These are phyloP conservation scores for Diplodia intermedia DNA, from an alignment of 2,329 filamentous ascomycete species.

Conservation along the genomic window DNA sequence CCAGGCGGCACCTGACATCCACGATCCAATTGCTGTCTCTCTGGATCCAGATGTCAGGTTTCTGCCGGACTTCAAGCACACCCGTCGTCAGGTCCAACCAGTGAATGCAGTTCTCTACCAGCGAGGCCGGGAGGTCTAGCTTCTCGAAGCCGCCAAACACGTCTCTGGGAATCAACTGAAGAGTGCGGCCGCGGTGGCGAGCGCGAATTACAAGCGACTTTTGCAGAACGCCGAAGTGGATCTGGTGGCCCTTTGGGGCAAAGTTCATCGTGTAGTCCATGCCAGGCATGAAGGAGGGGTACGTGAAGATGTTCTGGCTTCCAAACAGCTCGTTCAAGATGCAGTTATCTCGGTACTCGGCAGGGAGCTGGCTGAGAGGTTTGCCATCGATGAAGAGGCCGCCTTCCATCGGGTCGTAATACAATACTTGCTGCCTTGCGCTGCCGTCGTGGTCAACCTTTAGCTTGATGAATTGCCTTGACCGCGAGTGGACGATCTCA, in stretches of 20 bases:
- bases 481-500: conserved; percentile 35
- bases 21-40: conserved; percentile 53
- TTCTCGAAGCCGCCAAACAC: conserved; percentile 38
- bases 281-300: conserved; percentile 59
- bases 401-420: conserved; percentile 57
- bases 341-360: conserved; percentile 54
- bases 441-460: conserved; percentile 32
- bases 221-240: conserved; percentile 63
- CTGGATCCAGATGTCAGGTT: conserved; percentile 51
- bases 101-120: conserved; percentile 63
- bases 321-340: conserved; percentile 62
- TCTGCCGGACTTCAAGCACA: conserved; percentile 60
- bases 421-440: conserved; percentile 43
- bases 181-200: conserved; percentile 35
- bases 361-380: conserved; percentile 61
- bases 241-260: conserved; percentile 48
- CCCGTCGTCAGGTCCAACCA: conserved; percentile 62
- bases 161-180: conserved; percentile 47
- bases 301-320: conserved; percentile 58
- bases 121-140: conserved; percentile 59
- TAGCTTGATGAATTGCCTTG: background rate
- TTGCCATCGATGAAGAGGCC: conserved; percentile 58
- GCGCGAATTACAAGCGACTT: conserved; percentile 55
- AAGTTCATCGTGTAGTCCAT: conserved; percentile 60
- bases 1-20: conserved; percentile 41